A percentile compares a stretch with the other conserved stretches of the same genome.
These are phyloP conservation scores for Primulina tabacum DNA, from an alignment of 257 asterid species.

Conservation along the genomic window DNA sequence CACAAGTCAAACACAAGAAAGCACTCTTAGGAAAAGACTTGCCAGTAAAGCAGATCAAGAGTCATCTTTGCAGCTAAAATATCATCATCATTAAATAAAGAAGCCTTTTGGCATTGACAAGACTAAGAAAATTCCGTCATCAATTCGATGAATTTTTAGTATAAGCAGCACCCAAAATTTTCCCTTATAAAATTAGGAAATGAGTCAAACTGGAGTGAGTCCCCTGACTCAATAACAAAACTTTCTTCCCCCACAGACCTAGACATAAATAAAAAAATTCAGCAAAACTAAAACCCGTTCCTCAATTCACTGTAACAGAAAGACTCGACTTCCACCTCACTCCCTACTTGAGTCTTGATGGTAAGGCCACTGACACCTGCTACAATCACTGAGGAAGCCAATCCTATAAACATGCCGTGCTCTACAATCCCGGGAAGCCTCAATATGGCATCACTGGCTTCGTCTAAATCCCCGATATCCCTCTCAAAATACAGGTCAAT, in stretches of 20 bases:
- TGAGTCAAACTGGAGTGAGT: too few relatives aligned
- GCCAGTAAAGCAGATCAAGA: neutral
- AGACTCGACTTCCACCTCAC: slow-evolving; percentile 30
- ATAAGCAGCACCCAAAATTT: slow-evolving; percentile 22
- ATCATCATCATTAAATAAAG: slow-evolving; percentile 18
- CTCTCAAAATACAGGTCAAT: slow-evolving; percentile 61
- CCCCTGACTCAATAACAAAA: neutral
- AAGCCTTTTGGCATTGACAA: slow-evolving; percentile 20
- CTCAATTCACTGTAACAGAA: slow-evolving; percentile 43
- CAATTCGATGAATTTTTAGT: slow-evolving; percentile 24
- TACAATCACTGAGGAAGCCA: slow-evolving; percentile 56
- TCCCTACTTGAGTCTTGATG: slow-evolving; percentile 48
- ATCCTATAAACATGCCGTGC: slow-evolving; percentile 62
- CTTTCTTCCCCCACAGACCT: neutral
- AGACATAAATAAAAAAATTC: neutral
- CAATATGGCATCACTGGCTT: slow-evolving; percentile 58
- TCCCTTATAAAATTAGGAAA: neutral
- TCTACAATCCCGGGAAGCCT: slow-evolving; percentile 71
- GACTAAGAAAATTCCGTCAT: neutral
- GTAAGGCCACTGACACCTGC: slow-evolving; percentile 56
- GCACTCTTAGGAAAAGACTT: neutral
- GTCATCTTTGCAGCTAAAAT: slow-evolving; percentile 3
- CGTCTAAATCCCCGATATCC: slow-evolving; percentile 54
- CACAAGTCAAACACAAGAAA: neutral
- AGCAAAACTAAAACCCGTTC: slow-evolving; percentile 35